phyloP scores from a whole-genome alignment of 805 yeast species.

The Myxozyma udenii region DNA sequence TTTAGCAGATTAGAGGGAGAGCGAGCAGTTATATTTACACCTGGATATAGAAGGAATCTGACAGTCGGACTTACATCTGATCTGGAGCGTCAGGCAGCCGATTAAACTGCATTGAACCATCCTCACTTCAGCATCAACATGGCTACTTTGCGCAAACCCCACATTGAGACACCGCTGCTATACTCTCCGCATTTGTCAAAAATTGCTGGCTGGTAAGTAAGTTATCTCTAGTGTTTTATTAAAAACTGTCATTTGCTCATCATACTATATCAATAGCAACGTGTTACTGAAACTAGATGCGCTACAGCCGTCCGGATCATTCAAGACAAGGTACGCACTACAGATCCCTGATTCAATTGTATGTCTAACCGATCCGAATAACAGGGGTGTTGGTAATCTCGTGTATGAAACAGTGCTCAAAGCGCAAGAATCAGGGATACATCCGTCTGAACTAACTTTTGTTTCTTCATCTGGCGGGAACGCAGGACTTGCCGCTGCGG shows the following conservation, averaged over 20 bases:
- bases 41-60: too few species aligned
- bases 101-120: too few species aligned
- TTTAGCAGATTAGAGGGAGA: too few species aligned
- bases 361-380: not conserved
- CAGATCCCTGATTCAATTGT: not conserved
- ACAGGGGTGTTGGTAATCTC: slow-evolving; percentile 82
- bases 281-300: slow-evolving; percentile 81
- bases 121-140: too few species aligned
- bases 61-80: too few species aligned
- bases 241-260: too few species aligned
- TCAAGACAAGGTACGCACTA: slow-evolving; percentile 60
- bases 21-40: too few species aligned
- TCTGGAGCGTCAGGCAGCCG: too few species aligned
- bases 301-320: slow-evolving; percentile 84
- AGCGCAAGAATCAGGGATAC: slow-evolving; percentile 50
- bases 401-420: slow-evolving; percentile 43
- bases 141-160: too few species aligned
- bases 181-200: slow-evolving; percentile 72
- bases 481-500: slow-evolving; percentile 96
- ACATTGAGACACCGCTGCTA: slow-evolving; percentile 58
- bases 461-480: slow-evolving; percentile 95
- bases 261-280: slow-evolving; percentile 36
- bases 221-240: not conserved
- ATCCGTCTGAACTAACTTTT: slow-evolving; percentile 44
- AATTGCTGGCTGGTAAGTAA: slow-evolving; percentile 51